Base-by-base conservation (phyloP, 2,329 filamentous ascomycete genomes). In the Myriosclerotinia scirpicola region DNA sequence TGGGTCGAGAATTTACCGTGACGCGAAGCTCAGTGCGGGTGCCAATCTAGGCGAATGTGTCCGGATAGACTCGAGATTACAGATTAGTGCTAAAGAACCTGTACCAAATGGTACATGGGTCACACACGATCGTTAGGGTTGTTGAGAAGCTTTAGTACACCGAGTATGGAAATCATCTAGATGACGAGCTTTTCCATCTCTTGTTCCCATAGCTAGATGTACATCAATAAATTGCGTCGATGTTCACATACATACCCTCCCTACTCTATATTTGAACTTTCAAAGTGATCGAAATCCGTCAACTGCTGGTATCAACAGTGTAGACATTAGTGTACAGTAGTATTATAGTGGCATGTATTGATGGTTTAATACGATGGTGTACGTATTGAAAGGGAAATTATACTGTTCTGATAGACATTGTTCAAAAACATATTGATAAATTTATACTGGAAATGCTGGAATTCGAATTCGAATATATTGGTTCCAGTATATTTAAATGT, bases 1-100 rank as follows among this genome's bases (percentile, higher is more conserved):
- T 36, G 1, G 30, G 20, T n/a, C 52, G 17, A 3, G 20, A 5
- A 1, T 54, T 54, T 4, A 11, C 9, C 3, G 5, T n/a, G 17
- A 2, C 2, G 52, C 20, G 17, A 38, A 7, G 52, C 2, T 54
- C 17, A 17, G 30, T 38, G 4, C 2, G 7, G 3, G 1, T 0
- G 30, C 12, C 30, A 0, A 3, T 26, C 20, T 54, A 2, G 20
- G 2, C 8, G 17, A 12, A 2, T 0, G 0, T 3, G 52, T 1
- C 20, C 6, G 6, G 20, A 17, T 54, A 1, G n/a, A n/a, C 17
- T 26, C 36, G 12, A 2, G 17, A 54, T 36, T 54, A 17, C 30
- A 54, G 2, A 11, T 7, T 34, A 5, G 30, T 34, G 30, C 30
- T 34, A 2, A 5, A 3, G 30, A 2, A 2, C 5, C 2, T 5